phyloP scores from a whole-genome alignment of 345 rosid genomes.

The Ceriops zippeliana region DNA sequence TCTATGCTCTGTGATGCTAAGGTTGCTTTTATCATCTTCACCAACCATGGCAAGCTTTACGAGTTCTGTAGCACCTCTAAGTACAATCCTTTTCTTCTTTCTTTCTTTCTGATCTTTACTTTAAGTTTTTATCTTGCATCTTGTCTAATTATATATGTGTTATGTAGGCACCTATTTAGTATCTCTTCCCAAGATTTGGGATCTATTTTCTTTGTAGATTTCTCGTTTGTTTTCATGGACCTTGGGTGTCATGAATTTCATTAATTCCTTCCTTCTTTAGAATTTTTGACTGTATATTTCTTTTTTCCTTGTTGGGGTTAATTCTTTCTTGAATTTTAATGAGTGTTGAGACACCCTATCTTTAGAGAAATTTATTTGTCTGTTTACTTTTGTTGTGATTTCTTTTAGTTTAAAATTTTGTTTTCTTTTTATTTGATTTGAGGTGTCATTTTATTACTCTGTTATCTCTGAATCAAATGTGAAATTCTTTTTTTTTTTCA shows the following conservation, averaged over 20 bases:
- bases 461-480: constrained; percentile 1
- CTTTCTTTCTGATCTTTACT: constrained; percentile 1
- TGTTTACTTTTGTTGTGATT: background rate
- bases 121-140: background rate
- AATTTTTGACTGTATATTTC: background rate
- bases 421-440: constrained; percentile 1
- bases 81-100: constrained; percentile 31
- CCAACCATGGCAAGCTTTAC: constrained; percentile 92
- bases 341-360: too few species aligned
- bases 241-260: background rate
- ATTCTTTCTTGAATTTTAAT: background rate
- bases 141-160: background rate
- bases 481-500: background rate
- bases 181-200: background rate
- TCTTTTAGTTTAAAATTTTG: background rate
- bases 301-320: background rate
- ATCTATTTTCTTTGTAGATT: background rate
- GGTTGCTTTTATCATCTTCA: constrained; percentile 93
- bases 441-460: background rate
- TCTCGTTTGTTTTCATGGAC: background rate
- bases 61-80: constrained; percentile 83
- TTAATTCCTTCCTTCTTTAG: constrained; percentile 1
- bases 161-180: too few species aligned
- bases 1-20: constrained; percentile 95
- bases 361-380: background rate